Evolutionary conservation across 1,284 basidiomycete species (phyloP), one percentile per base, ranked within the genome.

Genomic region (Pyrrhoderma lamaoense): DNA sequence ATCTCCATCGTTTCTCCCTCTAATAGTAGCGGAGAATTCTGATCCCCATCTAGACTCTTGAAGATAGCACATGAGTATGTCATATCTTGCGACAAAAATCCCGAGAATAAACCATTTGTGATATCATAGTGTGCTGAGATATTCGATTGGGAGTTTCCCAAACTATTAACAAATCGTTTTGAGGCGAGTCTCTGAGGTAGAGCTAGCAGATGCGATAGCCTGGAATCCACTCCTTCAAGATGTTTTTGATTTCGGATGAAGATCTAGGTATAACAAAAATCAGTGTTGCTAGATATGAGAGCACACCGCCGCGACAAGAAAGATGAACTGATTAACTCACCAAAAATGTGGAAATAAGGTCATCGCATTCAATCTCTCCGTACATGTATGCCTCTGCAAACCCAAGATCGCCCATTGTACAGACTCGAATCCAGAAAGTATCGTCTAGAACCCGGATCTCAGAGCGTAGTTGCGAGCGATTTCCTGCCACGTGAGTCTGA

Each of bases 51-150:
- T 1, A 85, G 65, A 31, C 81, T 76, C 9, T 76, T 68, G 61
- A 82, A 89, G 56, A 88, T 84, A 3, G 77, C 85, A 60, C 82
- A 89, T 0, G 83, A 86, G 64, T 91, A 90, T 13, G 83, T 89
- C 87, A 92, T 90, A 63, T 91, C 87, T 49, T 71, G 62, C 1
- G 79, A 82, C 23, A 90, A 64, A 64, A 89, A 89, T 0, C 77
- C 80, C 42, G 68, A 63, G 55, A 76, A 77, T 75, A 79, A 76
- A 4, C 69, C 70, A 59, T 84, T 83, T 1, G 77, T 79, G 45
- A 87, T 80, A 60, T 88, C 84, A 64, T 88, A 86, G 63, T 87
- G 83, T 2, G 83, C 82, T 8, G 79, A 79, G 51, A 86, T 84
- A 61, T 88, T 87, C n/a, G 76, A 77, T 14, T 79, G 70, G 22